Base-by-base conservation (phyloP, 495 filamentous ascomycete genomes). In the Lasiosphaeria hispida region DNA sequence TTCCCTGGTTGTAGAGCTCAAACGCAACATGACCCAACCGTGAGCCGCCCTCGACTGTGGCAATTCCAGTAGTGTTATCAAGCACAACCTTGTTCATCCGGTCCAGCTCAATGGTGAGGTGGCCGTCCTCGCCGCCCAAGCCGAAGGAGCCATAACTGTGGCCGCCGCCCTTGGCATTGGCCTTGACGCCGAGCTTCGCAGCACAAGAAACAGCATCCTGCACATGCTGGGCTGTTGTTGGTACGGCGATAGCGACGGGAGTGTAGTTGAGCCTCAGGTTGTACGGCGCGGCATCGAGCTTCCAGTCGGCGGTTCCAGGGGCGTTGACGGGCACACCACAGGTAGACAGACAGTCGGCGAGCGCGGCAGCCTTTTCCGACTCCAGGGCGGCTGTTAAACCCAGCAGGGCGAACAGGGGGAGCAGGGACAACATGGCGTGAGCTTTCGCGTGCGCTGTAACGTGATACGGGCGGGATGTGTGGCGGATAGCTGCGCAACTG, bases 101-200 rank as follows among this genome's bases (percentile, higher is more conserved):
- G 51, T 73, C 72, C 56, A 79, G 53, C 64, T 78, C 69, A 30
- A 79, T 69, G 4, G 71, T 66, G 18, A 79, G 65, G 58, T 77
- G 75, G 0, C 77, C 77, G 13, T 79, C 72, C 59, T 79, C 74
- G 10, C 77, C 76, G 14, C 76, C 76, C 0, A 79, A 68, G 6
- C 76, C 77, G 9, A 77, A 72, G 7, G 72, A 75, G 3, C 67
- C 75, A 53, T 79, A 78, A 41, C 77, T 78, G 64, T 79, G 77
- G 7, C 75, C 77, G 51, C 77, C 75, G 56, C 69, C 72, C 59
- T 78, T 79, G 17, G 75, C 59, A n/a, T 69, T 76, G 18, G 73
- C 73, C 62, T 77, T 75, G 49, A 77, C 62, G 7, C 71, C 72
- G 7, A 72, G 41, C 57, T 70, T 61, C 14, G 62, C 59, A 37